phyloP scores from a whole-genome alignment of 1,284 basidiomycete species.

The Boletellus dicymbophilus region DNA sequence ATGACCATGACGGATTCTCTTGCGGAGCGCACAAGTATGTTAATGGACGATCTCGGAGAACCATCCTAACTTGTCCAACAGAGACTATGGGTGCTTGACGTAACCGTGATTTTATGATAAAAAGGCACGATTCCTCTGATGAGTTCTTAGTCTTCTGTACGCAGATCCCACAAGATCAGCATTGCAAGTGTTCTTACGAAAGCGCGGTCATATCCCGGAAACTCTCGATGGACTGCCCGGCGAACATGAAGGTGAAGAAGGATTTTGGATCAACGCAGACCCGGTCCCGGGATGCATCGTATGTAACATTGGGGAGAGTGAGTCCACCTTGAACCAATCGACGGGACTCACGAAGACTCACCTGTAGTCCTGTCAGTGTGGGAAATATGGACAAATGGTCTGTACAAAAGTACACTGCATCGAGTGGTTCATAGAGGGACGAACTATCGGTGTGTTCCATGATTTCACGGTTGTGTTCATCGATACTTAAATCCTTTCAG shows the following conservation, averaged over 20 bases:
- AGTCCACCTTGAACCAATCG: constrained; percentile 32
- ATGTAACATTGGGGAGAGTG: constrained; percentile 85
- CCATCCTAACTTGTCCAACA: constrained; percentile 30
- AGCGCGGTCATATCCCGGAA: constrained; percentile 38
- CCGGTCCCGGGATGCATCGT: constrained; percentile 78
- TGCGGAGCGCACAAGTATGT: constrained; percentile 82
- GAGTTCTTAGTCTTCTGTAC: constrained; percentile 62
- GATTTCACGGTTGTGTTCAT: background rate
- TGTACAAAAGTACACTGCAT: constrained; percentile 79
- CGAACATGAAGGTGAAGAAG: constrained; percentile 56
- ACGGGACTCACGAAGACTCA: constrained; percentile 2
- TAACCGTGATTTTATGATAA: constrained; percentile 35
- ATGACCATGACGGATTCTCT: constrained; percentile 74
- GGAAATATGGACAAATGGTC: constrained; percentile 83
- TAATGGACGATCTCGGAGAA: background rate
- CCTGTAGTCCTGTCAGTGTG: constrained; percentile 58
- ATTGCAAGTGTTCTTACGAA: constrained; percentile 74
- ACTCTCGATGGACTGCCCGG: constrained; percentile 42
- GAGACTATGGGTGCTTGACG: constrained; percentile 88
- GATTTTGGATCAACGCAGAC: constrained; percentile 78
- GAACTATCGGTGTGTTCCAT: constrained; percentile 62
- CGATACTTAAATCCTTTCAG: constrained; percentile 40
- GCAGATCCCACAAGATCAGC: constrained; percentile 78
- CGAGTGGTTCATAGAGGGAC: constrained; percentile 72
- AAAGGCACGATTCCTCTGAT: constrained; percentile 4